Evolutionary conservation across 2,329 filamentous ascomycete species (phyloP).

Genomic region (Amauroascus niger): DNA sequence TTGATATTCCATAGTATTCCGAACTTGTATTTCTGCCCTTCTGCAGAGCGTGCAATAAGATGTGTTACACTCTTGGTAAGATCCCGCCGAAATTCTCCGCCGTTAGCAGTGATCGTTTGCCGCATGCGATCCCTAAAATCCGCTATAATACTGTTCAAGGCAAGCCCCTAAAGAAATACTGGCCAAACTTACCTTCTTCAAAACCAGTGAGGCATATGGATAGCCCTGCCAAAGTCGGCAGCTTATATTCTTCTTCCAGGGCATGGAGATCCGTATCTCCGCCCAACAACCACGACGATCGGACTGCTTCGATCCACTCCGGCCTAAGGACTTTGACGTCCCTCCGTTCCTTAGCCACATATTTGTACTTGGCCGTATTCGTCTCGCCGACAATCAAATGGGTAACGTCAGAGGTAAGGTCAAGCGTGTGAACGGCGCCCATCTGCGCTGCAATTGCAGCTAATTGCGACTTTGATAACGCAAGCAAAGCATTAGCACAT

Average conservation of each 20-base stretch:
- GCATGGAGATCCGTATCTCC: constrained; percentile 61
- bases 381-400: constrained; percentile 86
- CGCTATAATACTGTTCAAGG: constrained; percentile 4
- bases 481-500: background rate
- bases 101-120: constrained; percentile 56
- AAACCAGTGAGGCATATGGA: constrained; percentile 62
- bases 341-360: constrained; percentile 78
- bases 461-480: constrained; percentile 30
- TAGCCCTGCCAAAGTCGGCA: constrained; percentile 43
- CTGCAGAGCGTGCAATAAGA: constrained; percentile 66
- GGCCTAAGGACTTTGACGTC: constrained; percentile 75
- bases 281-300: constrained; percentile 69
- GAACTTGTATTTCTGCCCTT: constrained; percentile 82
- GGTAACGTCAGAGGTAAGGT: constrained; percentile 91
- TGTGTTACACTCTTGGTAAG: constrained; percentile 80
- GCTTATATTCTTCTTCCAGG: constrained; percentile 52
- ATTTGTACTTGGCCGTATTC: constrained; percentile 87
- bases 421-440: constrained; percentile 77
- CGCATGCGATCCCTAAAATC: constrained; percentile 59
- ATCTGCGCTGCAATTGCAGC: constrained; percentile 56
- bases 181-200: constrained; percentile 46
- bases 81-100: constrained; percentile 78
- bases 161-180: background rate
- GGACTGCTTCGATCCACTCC: constrained; percentile 75
- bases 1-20: constrained; percentile 74